Base-by-base conservation (phyloP, 306 rosid genomes). In the Vachellia pachyceras region DNA sequence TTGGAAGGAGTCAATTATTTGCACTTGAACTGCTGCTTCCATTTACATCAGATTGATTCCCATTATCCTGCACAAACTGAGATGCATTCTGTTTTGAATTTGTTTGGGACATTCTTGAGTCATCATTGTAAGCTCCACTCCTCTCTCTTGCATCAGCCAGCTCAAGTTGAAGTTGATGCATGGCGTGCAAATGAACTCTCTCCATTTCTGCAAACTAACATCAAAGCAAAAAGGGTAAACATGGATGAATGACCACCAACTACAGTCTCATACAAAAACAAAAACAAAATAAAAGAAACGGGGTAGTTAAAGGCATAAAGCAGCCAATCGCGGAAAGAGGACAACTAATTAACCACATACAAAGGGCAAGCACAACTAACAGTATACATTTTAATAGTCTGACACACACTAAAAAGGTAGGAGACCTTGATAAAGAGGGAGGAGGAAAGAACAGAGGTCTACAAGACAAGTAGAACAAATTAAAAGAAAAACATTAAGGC, bases 141-240 rank as follows among this genome's bases (percentile, higher is more conserved):
- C 93, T 88, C 90, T 90, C 97, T 85, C 97, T 89, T 60, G 91
- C 94, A 78, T 92, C 99, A 79, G 98, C 92, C 67, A 93, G 86
- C 86, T 92, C 97, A 71, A 90, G 86, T 79, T 96, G 99, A 70
- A 96, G 96, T 74, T 96, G 97, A 75, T 96, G 99, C 47, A 96
- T 25, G 2, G 97, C 20, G 82, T 92, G 95, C 87, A 92, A 60
- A 83, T 96, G 99, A 84, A 82, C 84, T 88, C 98, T 92, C 79
- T 96, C 99, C 94, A 93, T 87, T 85, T 96, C 99, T 50, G 97
- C 91, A 84, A 84, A 90, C 99, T 96, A 86, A 36, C 42, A 82
- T 74, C 82, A 82, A 87, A 22, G 85, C 82, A 72, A 55, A 55
- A 70, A 82, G 55, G 58, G 44, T 50, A 68, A 39, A 77, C 65